Evolutionary conservation across 768 basidiomycete genomes (phyloP).

Genomic region (Trametes cubensis): DNA sequence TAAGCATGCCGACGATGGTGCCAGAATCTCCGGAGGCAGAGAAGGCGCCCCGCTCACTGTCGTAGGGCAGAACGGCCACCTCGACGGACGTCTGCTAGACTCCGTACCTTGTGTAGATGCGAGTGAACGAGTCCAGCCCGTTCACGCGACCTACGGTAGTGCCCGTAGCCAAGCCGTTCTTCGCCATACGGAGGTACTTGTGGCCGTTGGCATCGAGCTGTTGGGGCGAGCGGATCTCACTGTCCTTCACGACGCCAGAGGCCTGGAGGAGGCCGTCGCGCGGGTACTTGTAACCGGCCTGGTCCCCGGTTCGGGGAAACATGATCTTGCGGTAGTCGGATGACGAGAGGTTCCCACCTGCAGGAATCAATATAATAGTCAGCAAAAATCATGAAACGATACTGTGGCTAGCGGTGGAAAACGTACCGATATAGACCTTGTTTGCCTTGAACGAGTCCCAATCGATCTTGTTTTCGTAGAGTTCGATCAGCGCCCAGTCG

Average conservation of each 20-base stretch:
- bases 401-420: not conserved
- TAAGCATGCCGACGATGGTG: too few relatives aligned
- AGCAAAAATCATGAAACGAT: not conserved
- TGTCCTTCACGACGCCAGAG: conserved; percentile 27
- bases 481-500: conserved; percentile 41
- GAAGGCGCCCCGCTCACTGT: too few relatives aligned
- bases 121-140: not conserved
- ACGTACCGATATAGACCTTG: conserved; percentile 30
- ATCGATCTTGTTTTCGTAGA: conserved; percentile 36
- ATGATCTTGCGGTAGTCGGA: conserved; percentile 2
- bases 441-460: conserved; percentile 41
- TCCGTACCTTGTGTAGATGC: not conserved
- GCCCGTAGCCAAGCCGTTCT: conserved; percentile 27
- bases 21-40: too few relatives aligned
- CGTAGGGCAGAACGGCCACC: too few relatives aligned
- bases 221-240: conserved; percentile 28
- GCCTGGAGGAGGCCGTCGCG: conserved; percentile 26
- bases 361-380: not conserved
- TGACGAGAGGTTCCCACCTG: not conserved
- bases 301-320: conserved; percentile 14
- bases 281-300: conserved; percentile 27
- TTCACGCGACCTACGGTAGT: conserved; percentile 28
- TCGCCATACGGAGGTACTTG: conserved; percentile 14
- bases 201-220: conserved; percentile 23
- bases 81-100: too few relatives aligned